phyloP scores from a whole-genome alignment of 1,284 basidiomycete genomes.

The Chalciporus sp. region DNA sequence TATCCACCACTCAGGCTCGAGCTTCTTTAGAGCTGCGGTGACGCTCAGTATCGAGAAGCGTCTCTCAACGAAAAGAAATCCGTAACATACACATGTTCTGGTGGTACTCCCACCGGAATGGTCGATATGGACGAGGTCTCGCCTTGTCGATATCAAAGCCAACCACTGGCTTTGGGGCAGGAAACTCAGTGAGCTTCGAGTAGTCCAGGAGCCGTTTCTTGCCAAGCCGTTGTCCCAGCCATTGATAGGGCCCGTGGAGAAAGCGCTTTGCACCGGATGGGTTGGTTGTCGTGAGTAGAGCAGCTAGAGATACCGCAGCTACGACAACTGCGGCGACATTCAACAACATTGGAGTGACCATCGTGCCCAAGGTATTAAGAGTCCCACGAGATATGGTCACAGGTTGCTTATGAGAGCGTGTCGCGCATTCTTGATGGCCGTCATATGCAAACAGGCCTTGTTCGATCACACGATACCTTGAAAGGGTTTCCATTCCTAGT shows the following conservation, averaged over 20 bases:
- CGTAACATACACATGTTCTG: conserved; percentile 51
- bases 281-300: not conserved
- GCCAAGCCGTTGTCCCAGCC: conserved; percentile 11
- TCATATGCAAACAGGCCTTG: no score
- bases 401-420: no score
- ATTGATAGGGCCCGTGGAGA: conserved; percentile 2
- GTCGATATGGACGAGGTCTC: conserved; percentile 51
- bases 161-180: conserved; percentile 42
- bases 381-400: not conserved
- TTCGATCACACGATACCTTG: not conserved
- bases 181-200: conserved; percentile 44
- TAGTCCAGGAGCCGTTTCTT: conserved; percentile 32
- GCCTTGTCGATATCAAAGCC: conserved; percentile 46
- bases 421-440: no score
- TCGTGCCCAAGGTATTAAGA: conserved; percentile 5
- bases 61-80: not conserved
- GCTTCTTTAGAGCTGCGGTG: conserved; percentile 42
- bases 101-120: conserved; percentile 54
- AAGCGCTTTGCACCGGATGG: not conserved
- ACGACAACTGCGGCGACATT: conserved; percentile 1
- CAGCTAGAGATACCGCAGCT: conserved; percentile 5
- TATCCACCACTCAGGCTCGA: conserved; percentile 56
- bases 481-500: not conserved
- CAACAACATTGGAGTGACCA: conserved; percentile 5
- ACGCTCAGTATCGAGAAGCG: not conserved